Conservation (phyloP, 257 asterid genomes). For the Gentiana dahurica region DNA sequence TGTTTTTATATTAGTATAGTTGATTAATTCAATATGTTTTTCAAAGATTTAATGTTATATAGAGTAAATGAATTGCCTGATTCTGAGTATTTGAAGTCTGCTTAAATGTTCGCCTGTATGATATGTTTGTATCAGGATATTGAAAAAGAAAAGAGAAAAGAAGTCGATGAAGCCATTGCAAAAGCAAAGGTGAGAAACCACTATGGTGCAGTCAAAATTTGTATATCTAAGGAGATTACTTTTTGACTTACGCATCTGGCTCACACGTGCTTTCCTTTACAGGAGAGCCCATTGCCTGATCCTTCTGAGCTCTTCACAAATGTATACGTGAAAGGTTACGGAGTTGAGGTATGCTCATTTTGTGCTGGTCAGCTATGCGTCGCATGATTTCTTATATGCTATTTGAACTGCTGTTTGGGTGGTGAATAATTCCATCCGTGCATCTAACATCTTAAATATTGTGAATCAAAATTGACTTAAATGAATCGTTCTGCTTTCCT, state of each 20-base stretch:
- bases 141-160: slow-evolving; percentile 74
- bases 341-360: slow-evolving; percentile 58
- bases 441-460: too few species aligned
- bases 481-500: too few species aligned
- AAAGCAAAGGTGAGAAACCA: slow-evolving; percentile 77
- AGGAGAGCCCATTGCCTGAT: slow-evolving; percentile 92
- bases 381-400: too few species aligned
- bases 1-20: background rate
- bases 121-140: slow-evolving; percentile 42
- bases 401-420: too few species aligned
- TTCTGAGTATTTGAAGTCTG: background rate
- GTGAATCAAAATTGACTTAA: too few species aligned
- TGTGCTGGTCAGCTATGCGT: too few species aligned
- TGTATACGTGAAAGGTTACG: slow-evolving; percentile 69
- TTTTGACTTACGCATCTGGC: background rate
- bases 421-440: too few species aligned
- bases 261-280: slow-evolving; percentile 20
- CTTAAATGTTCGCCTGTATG: slow-evolving; percentile 5
- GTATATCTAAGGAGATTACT: background rate
- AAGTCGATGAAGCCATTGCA: slow-evolving; percentile 92
- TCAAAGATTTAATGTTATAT: background rate
- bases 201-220: background rate
- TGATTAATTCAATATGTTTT: background rate
- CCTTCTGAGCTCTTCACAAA: slow-evolving; percentile 90
- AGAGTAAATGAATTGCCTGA: background rate